A percentile compares a stretch with the other conserved stretches of the same genome.
phyloP scores from a whole-genome alignment of 768 basidiomycete species.

The Termitomyces sp. region DNA sequence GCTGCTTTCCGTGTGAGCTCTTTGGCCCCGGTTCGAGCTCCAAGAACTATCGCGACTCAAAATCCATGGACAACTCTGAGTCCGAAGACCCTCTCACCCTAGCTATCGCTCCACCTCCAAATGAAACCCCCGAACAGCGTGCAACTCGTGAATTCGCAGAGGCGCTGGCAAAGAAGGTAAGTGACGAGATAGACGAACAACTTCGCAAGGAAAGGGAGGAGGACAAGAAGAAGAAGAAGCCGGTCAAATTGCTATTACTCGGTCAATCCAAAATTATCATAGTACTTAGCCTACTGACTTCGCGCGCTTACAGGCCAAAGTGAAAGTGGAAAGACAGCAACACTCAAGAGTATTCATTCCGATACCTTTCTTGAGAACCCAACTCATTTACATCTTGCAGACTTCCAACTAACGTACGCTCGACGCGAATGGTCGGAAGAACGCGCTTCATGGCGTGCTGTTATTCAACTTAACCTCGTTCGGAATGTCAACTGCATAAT shows the following conservation, averaged over 20 bases:
- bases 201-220: slow-evolving; percentile 54
- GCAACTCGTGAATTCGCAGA: slow-evolving; percentile 53
- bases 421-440: slow-evolving; percentile 65
- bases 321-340: slow-evolving; percentile 78
- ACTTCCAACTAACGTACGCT: slow-evolving; percentile 75
- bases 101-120: slow-evolving; percentile 55
- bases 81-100: slow-evolving; percentile 55
- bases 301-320: slow-evolving; percentile 42
- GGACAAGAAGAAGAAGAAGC: slow-evolving; percentile 56
- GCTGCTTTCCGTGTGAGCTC: slow-evolving; percentile 16
- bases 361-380: neutral
- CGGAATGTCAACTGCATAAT: slow-evolving; percentile 65
- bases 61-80: slow-evolving; percentile 27
- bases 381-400: slow-evolving; percentile 21
- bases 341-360: slow-evolving; percentile 55
- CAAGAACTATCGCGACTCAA: slow-evolving; percentile 8
- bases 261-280: slow-evolving; percentile 28
- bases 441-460: slow-evolving; percentile 63
- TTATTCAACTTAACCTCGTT: slow-evolving; percentile 76
- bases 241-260: slow-evolving; percentile 69
- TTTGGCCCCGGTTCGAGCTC: slow-evolving; percentile 10
- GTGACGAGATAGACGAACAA: slow-evolving; percentile 75
- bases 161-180: slow-evolving; percentile 54
- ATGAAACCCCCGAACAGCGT: slow-evolving; percentile 57
- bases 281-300: neutral